A percentile compares a stretch with the other conserved stretches of the same genome.
Conservation (phyloP, 2,329 filamentous ascomycete species). For the Sarocladiaceae sp. region DNA sequence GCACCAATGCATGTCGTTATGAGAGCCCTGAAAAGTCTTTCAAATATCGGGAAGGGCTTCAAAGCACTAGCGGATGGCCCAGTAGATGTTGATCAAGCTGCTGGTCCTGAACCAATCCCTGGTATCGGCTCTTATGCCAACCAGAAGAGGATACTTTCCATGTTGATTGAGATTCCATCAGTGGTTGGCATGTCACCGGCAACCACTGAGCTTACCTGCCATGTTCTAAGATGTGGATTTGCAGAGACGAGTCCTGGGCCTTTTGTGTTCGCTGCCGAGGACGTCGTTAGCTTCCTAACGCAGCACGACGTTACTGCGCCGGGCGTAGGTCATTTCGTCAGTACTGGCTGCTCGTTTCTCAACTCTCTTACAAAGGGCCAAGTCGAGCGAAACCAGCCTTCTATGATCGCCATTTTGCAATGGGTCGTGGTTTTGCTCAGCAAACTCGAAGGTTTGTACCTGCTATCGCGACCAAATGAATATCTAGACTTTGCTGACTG, state of each 20-base stretch:
- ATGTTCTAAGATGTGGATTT: slow-evolving; percentile 66
- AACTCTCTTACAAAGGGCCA: slow-evolving; percentile 47
- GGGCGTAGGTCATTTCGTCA: slow-evolving; percentile 61
- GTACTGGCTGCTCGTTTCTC: slow-evolving; percentile 64
- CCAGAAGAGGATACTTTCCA: slow-evolving; percentile 40
- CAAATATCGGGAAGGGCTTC: slow-evolving; percentile 64
- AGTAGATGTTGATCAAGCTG: slow-evolving; percentile 58
- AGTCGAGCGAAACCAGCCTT: slow-evolving; percentile 35
- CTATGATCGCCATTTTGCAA: slow-evolving; percentile 47
- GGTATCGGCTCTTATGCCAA: slow-evolving; percentile 22
- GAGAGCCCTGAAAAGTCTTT: slow-evolving; percentile 59
- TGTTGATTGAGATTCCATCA: slow-evolving; percentile 40
- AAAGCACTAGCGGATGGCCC: slow-evolving; percentile 61
- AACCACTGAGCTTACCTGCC: slow-evolving; percentile 65
- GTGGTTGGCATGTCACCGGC: slow-evolving; percentile 57
- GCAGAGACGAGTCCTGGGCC: slow-evolving; percentile 67
- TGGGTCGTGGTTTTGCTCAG: slow-evolving; percentile 55
- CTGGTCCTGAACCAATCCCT: slow-evolving; percentile 10
- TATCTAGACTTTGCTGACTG: neutral
- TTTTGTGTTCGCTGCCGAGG: slow-evolving; percentile 64
- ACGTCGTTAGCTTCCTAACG: slow-evolving; percentile 61
- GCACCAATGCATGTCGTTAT: slow-evolving; percentile 43
- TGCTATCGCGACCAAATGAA: neutral
- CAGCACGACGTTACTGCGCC: slow-evolving; percentile 54
- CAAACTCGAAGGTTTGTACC: slow-evolving; percentile 46